Conservation (phyloP, 148 eudicot species). For the Cornus kousa region DNA sequence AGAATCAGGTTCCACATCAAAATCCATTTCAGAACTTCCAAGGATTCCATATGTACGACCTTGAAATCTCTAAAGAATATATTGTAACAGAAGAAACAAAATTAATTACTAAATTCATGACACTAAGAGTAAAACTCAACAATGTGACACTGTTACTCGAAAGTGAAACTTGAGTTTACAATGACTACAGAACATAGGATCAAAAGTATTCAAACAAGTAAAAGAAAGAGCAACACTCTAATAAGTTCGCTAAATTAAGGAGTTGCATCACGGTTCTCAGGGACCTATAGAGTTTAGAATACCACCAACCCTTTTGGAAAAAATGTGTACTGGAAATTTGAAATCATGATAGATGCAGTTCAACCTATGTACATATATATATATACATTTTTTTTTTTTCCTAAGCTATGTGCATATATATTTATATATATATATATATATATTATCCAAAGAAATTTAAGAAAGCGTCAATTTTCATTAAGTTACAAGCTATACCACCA, state of each 20-base stretch:
- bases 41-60: constrained; percentile 91
- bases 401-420: background rate
- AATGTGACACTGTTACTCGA: background rate
- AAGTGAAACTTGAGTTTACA: background rate
- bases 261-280: background rate
- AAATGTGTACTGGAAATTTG: background rate
- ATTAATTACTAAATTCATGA: background rate
- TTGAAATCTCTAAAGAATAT: constrained; percentile 73
- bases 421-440: no score
- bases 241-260: background rate
- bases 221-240: background rate
- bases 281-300: background rate
- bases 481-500: no score
- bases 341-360: background rate
- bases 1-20: constrained; percentile 66
- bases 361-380: background rate
- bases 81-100: constrained; percentile 5
- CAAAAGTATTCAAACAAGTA: background rate
- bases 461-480: background rate
- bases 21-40: constrained; percentile 64
- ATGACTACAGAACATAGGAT: background rate
- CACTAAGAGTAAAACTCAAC: background rate
- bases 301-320: background rate
- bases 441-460: background rate
- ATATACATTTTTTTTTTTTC: no score